Evolutionary conservation across 2,329 filamentous ascomycete species (phyloP).

Genomic region (Fusarium aywerte): DNA sequence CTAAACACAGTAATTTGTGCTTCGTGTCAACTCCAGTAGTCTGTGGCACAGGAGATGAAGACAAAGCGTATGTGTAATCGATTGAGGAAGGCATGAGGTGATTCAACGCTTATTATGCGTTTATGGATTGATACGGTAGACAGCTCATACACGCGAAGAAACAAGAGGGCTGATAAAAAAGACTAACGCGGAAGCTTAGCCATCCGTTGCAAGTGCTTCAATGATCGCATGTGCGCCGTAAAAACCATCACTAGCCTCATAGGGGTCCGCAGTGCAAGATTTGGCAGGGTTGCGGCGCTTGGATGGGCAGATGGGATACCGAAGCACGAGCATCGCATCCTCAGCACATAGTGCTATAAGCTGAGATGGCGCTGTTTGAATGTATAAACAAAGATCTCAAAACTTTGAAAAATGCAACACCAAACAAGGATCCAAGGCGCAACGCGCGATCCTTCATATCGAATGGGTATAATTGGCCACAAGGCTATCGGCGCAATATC

Average conservation of each 20-base stretch:
- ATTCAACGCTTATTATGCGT: background rate
- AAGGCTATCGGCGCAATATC: background rate
- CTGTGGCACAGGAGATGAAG: background rate
- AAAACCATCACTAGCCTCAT: slow-evolving; percentile 4
- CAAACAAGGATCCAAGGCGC: slow-evolving; percentile 6
- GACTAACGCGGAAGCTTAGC: slow-evolving; percentile 5
- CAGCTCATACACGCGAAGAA: background rate
- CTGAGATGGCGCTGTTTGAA: background rate
- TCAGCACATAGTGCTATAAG: background rate
- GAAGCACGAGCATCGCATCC: background rate
- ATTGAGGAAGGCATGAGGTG: background rate
- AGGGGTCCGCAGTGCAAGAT: background rate
- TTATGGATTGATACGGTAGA: background rate
- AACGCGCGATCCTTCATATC: slow-evolving; percentile 4
- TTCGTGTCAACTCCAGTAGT: background rate
- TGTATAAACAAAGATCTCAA: slow-evolving; percentile 8
- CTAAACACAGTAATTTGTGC: background rate
- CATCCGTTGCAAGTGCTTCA: slow-evolving; percentile 2
- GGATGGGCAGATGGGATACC: no score
- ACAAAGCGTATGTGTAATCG: background rate
- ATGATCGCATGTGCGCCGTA: background rate
- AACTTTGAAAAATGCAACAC: background rate
- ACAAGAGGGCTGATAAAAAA: background rate
- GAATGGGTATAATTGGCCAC: background rate
- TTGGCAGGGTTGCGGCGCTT: background rate